These are phyloP conservation scores for Clonostachys solani DNA, from an alignment of 2,329 filamentous ascomycete species.

Conservation along the genomic window DNA sequence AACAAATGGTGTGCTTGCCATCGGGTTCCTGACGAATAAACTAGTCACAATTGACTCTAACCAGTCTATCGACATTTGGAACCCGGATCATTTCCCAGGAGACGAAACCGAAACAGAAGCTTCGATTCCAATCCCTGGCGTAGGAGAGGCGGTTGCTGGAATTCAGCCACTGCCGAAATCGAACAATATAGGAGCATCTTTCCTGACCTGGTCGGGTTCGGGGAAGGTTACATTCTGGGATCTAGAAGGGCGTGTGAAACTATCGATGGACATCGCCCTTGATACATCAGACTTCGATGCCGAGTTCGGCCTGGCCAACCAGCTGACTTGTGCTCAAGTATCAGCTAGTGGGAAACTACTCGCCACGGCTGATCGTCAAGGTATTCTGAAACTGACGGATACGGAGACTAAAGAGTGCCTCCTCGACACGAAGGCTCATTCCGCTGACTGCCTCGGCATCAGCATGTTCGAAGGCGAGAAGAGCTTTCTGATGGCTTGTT, in stretches of 20 bases:
- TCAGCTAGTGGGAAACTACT: conserved; percentile 62
- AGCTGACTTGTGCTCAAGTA: conserved; percentile 55
- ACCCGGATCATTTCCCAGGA: conserved; percentile 36
- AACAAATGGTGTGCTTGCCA: conserved; percentile 51
- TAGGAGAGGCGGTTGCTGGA: conserved; percentile 66
- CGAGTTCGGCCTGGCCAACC: conserved; percentile 51
- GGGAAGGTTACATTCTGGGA: conserved; percentile 84
- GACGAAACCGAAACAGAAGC: conserved; percentile 27
- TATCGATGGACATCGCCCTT: conserved; percentile 62
- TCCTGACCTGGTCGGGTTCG: conserved; percentile 84
- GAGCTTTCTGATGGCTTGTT: conserved; percentile 70
- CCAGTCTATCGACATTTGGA: conserved; percentile 69
- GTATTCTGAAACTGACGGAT: conserved; percentile 72
- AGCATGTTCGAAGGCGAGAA: conserved; percentile 62
- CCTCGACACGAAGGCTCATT: conserved; percentile 79
- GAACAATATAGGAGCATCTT: conserved; percentile 62
- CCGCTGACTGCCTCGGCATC: conserved; percentile 79
- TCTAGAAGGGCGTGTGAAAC: conserved; percentile 63
- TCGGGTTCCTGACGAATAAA: conserved; percentile 64
- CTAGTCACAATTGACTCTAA: conserved; percentile 73
- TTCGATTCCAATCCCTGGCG: conserved; percentile 56
- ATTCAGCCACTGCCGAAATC: conserved; percentile 60
- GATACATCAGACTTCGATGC: conserved; percentile 52
- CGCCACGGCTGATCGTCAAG: conserved; percentile 80
- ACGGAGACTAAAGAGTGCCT: conserved; percentile 54